These are phyloP conservation scores for Lycium barbarum DNA, from an alignment of 257 asterid species.

Conservation along the genomic window DNA sequence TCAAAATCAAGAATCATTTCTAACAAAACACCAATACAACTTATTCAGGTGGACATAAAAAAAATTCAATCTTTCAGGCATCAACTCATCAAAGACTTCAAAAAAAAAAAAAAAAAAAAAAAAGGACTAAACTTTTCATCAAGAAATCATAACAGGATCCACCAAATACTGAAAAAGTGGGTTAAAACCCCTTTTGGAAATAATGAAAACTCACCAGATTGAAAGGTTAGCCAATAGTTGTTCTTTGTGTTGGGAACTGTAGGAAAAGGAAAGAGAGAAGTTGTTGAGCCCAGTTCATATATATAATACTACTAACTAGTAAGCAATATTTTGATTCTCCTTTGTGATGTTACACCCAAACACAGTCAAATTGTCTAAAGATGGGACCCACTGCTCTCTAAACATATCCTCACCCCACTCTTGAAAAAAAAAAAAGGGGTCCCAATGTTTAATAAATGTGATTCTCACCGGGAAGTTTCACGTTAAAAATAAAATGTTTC, in stretches of 20 bases:
- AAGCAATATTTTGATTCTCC: constrained; percentile 2
- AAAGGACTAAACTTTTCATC: background rate
- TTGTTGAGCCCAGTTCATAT: background rate
- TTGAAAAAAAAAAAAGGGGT: too few relatives aligned
- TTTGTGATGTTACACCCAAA: background rate
- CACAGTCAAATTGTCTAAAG: background rate
- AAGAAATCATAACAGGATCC: background rate
- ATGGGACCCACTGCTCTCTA: constrained; percentile 16
- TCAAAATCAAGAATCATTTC: constrained; percentile 23
- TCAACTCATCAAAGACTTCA: constrained; percentile 16
- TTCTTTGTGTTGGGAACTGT: background rate
- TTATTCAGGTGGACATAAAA: background rate
- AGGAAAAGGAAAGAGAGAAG: background rate
- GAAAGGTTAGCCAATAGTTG: constrained; percentile 10
- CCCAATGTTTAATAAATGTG: too few relatives aligned
- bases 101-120: too few relatives aligned
- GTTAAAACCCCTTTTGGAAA: background rate
- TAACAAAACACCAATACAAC: background rate
- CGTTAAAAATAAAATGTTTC: too few relatives aligned
- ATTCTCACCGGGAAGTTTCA: too few relatives aligned
- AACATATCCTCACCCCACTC: background rate
- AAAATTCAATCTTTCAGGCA: background rate
- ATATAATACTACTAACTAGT: background rate
- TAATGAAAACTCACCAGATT: constrained; percentile 26
- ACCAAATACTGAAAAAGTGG: background rate